These are phyloP conservation scores for Salvia miltiorrhiza DNA, from an alignment of 257 asterid genomes.

Conservation along the genomic window DNA sequence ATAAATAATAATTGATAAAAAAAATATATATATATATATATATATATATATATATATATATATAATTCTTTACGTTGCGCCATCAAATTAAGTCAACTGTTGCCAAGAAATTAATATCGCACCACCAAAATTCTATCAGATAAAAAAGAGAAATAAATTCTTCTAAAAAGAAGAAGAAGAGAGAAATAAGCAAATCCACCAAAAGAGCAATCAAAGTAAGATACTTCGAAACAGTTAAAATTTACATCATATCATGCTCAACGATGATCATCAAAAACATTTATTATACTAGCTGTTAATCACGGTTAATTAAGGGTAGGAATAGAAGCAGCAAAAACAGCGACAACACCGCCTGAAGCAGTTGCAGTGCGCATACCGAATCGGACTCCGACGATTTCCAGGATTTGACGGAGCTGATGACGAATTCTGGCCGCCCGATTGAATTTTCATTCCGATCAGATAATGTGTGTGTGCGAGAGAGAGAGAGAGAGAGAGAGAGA, in stretches of 20 bases:
- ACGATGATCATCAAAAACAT: not conserved
- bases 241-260: not conserved
- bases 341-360: conserved; percentile 62
- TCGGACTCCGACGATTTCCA: conserved; percentile 26
- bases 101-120: not conserved
- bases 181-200: not conserved
- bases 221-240: not conserved
- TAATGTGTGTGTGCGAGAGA: not conserved
- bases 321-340: conserved; percentile 56
- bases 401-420: conserved; percentile 25
- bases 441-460: conserved; percentile 26
- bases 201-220: not conserved
- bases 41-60: too few relatives aligned
- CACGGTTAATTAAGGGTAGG: conserved; percentile 32
- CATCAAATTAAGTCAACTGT: too few relatives aligned
- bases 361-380: conserved; percentile 35
- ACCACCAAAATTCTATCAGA: not conserved
- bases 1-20: not conserved
- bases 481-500: not conserved
- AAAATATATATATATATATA: too few relatives aligned
- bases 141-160: not conserved
- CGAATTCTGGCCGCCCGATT: conserved; percentile 17
- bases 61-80: not conserved
- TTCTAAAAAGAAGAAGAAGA: too few relatives aligned
- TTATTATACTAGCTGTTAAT: not conserved